Evolutionary conservation across 257 asterid genomes (phyloP).

Genomic region (Schizonepeta tenuifolia): DNA sequence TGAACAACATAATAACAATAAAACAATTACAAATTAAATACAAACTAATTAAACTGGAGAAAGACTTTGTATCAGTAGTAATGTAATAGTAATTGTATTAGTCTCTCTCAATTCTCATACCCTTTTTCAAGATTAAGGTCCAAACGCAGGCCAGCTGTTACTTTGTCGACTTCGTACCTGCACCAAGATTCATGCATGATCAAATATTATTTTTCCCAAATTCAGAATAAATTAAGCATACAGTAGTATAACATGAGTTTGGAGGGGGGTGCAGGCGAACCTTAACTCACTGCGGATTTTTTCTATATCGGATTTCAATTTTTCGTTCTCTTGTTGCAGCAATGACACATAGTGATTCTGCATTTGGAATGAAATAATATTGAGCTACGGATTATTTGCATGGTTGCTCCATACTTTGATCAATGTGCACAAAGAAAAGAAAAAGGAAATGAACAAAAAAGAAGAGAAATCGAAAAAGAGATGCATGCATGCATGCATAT

Average conservation of each 20-base stretch:
- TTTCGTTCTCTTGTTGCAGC: conserved; percentile 59
- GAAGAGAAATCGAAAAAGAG: not conserved
- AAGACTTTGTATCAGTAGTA: too few relatives aligned
- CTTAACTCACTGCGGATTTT: conserved; percentile 84
- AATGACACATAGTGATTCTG: conserved; percentile 75
- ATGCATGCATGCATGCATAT: not conserved
- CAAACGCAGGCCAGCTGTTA: conserved; percentile 91
- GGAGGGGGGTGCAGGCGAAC: conserved; percentile 17
- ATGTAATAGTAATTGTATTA: too few relatives aligned
- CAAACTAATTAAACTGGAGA: not conserved
- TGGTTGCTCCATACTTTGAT: too few relatives aligned
- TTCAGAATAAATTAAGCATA: conserved; percentile 13
- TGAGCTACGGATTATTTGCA: too few relatives aligned
- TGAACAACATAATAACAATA: conserved; percentile 32
- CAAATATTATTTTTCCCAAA: conserved; percentile 14
- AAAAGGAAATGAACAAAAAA: not conserved
- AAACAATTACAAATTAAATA: not conserved
- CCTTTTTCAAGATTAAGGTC: conserved; percentile 97
- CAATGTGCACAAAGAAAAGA: too few relatives aligned
- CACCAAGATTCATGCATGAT: conserved; percentile 18
- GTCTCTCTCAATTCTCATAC: conserved; percentile 38
- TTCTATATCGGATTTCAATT: conserved; percentile 76
- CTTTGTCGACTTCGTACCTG: conserved; percentile 95
- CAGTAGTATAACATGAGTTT: too few relatives aligned
- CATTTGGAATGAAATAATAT: conserved; percentile 30